Evolutionary conservation across 768 basidiomycete species (phyloP).

Genomic region (Collybiopsis luxurians): DNA sequence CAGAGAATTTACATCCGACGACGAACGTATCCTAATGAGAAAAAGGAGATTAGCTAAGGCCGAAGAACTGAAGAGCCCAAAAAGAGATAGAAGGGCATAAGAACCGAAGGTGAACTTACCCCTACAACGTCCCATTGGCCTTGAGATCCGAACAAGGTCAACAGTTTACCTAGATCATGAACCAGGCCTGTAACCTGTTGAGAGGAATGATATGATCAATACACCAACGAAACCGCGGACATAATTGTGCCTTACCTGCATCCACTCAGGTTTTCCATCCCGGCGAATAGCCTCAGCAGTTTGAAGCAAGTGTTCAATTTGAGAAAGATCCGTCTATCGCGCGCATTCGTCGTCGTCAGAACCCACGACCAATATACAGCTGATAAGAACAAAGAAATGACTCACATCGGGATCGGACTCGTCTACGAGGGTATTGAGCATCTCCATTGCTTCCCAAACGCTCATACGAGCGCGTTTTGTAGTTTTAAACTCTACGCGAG

Average conservation of each 20-base stretch:
- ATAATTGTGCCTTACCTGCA: slow-evolving; percentile 62
- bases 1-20: slow-evolving; percentile 84
- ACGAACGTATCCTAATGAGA: slow-evolving; percentile 63
- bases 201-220: too few relatives aligned
- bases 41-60: background rate
- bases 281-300: slow-evolving; percentile 87
- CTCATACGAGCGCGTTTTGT: slow-evolving; percentile 73
- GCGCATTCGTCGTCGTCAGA: slow-evolving; percentile 9
- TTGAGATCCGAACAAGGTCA: slow-evolving; percentile 79
- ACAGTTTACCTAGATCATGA: slow-evolving; percentile 87
- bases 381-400: background rate
- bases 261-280: slow-evolving; percentile 90
- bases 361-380: background rate
- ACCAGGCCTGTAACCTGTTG: slow-evolving; percentile 73
- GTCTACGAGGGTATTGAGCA: slow-evolving; percentile 83
- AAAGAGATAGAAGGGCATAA: too few relatives aligned
- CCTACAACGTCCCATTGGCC: slow-evolving; percentile 97
- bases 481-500: slow-evolving; percentile 71
- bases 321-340: slow-evolving; percentile 65
- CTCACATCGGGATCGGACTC: slow-evolving; percentile 88
- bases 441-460: slow-evolving; percentile 85
- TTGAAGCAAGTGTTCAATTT: slow-evolving; percentile 90
- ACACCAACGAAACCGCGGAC: too few relatives aligned
- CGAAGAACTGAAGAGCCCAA: too few relatives aligned
- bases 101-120: slow-evolving; percentile 35